Evolutionary conservation across 78 protist species (phyloP), one percentile per base, ranked within the genome.

Genomic region (Chrysochromulina parva): DNA sequence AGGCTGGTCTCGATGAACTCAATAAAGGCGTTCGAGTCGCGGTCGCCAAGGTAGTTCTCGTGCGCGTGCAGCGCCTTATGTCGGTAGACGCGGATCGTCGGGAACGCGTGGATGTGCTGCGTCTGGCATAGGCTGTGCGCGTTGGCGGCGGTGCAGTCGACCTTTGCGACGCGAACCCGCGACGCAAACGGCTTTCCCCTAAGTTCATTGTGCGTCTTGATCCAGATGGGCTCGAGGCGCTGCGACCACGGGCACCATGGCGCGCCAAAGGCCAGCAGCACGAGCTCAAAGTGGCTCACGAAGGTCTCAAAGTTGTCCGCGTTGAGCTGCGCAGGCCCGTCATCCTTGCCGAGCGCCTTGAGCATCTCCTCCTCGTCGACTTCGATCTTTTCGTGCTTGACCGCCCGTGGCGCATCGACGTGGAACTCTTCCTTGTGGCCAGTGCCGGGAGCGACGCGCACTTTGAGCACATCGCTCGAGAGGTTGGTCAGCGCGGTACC

Each of bases 191-290:
- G 80, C 52, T 71, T 71, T 3, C n/a, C 52, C 16, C 17, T 24
- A 4, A 71, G 55, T 4, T 5, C 52, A 2, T 71, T 6, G n/a
- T 24, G 9, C 11, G 59, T 76, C 28, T 50, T 52, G 59, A 2
- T 13, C 85, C 53, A 76, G 59, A 48, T 58, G 38, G 59, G 85
- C 85, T 38, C 85, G 13, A 10, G 59, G 59, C 85, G 85, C 58
- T 48, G 26, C 5, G 80, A 71, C 85, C 85, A 76, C 0, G 59
- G 85, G 59, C 85, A 76, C 85, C 85, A 76, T 1, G 85, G 53
- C 28, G 85, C 85, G 60, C 85, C 85, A 19, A 76, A 76, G 59
- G 55, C 19, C 10, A 76, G 59, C 28, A 76, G 85, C 13, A 38
- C 80, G 80, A 71, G 80, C 17, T 71, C 80, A 16, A 5, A 6